Evolutionary conservation across 331 rosid species (phyloP).

Genomic region (Quercus lobata): DNA sequence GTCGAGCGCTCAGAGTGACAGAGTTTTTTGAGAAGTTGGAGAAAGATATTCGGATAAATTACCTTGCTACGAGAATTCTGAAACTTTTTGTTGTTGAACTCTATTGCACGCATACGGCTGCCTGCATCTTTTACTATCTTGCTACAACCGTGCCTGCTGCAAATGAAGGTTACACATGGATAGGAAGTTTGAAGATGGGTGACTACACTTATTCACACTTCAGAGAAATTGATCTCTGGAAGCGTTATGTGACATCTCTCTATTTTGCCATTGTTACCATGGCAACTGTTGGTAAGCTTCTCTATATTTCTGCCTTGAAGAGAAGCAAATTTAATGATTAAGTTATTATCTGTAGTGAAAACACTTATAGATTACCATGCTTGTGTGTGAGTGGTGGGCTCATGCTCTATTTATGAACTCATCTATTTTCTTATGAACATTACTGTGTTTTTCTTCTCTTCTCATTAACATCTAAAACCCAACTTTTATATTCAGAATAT

Average conservation of each 20-base stretch:
- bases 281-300: slow-evolving; percentile 59
- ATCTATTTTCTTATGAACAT: neutral
- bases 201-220: slow-evolving; percentile 53
- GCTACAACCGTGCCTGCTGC: slow-evolving; percentile 55
- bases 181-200: slow-evolving; percentile 65
- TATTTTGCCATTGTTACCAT: slow-evolving; percentile 69
- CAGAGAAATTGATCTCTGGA: slow-evolving; percentile 53
- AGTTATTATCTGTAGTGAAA: neutral
- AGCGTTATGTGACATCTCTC: slow-evolving; percentile 58
- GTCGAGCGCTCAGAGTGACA: slow-evolving; percentile 42
- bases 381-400: too few relatives aligned
- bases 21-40: slow-evolving; percentile 49
- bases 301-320: neutral
- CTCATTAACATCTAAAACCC: neutral
- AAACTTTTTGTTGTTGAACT: slow-evolving; percentile 67
- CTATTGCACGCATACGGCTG: slow-evolving; percentile 63
- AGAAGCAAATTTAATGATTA: neutral
- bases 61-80: slow-evolving; percentile 42
- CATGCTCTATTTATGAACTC: neutral
- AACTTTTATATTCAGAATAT: neutral
- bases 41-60: slow-evolving; percentile 49
- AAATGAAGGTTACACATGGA: slow-evolving; percentile 63
- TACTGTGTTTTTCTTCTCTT: neutral
- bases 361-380: neutral
- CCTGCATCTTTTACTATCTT: slow-evolving; percentile 65